Conservation (phyloP, 805 yeast genomes). For the Teunomyces aglyptinius region DNA sequence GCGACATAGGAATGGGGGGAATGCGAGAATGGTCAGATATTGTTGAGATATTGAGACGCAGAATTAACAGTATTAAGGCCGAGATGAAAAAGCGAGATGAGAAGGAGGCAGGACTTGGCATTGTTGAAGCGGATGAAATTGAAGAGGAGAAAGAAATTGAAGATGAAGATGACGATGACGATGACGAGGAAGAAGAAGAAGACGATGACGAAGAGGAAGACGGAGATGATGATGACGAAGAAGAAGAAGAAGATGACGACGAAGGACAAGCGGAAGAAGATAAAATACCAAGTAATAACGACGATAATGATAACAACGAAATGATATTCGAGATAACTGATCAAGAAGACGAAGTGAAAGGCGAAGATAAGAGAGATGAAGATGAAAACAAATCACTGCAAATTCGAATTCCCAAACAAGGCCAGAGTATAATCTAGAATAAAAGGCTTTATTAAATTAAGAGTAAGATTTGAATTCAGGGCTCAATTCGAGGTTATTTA, state of each 20-base stretch:
- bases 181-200: constrained; percentile 36
- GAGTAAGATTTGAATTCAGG: constrained; percentile 8
- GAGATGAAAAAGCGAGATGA: constrained; percentile 22
- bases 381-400: background rate
- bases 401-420: constrained; percentile 6
- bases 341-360: constrained; percentile 7
- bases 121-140: constrained; percentile 29
- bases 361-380: background rate
- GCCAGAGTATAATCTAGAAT: constrained; percentile 4
- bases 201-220: constrained; percentile 22
- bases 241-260: constrained; percentile 8
- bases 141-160: constrained; percentile 37
- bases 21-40: constrained; percentile 49
- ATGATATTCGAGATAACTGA: constrained; percentile 24
- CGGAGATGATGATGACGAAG: constrained; percentile 11
- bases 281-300: background rate
- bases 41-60: constrained; percentile 41
- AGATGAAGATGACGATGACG: constrained; percentile 38
- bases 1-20: constrained; percentile 51
- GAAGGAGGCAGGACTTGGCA: constrained; percentile 18
- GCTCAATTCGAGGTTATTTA: constrained; percentile 12
- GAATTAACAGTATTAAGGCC: constrained; percentile 27
- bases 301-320: constrained; percentile 11
- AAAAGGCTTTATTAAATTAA: background rate
- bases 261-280: constrained; percentile 1